A percentile compares a stretch with the other conserved stretches of the same genome.
Evolutionary conservation across 306 rosid genomes (phyloP).

Genomic region (Cucumis sativus): Cucumber_9930_V3 NC_026661.2:18949001-18949500

Average conservation of each 20-base stretch:
- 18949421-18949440: too few species aligned
- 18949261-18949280: constrained; percentile 96
- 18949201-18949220: constrained; percentile 90
- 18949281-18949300: constrained; percentile 91
- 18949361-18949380: background rate
- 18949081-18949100: background rate
- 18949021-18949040: background rate
- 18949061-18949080: background rate
- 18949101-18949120: background rate
- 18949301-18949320: constrained; percentile 39
- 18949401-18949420: too few species aligned
- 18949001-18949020: background rate
- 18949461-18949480: too few species aligned
- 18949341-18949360: background rate
- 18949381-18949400: background rate
- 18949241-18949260: constrained; percentile 97
- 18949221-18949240: constrained; percentile 83
- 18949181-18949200: constrained; percentile 19
- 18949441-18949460: too few species aligned
- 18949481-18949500: too few species aligned
- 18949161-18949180: background rate
- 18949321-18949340: background rate
- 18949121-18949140: background rate
- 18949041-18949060: background rate
- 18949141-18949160: background rate